These are phyloP conservation scores for Citrus inodora DNA, from an alignment of 345 rosid genomes.

Conservation along the genomic window DNA sequence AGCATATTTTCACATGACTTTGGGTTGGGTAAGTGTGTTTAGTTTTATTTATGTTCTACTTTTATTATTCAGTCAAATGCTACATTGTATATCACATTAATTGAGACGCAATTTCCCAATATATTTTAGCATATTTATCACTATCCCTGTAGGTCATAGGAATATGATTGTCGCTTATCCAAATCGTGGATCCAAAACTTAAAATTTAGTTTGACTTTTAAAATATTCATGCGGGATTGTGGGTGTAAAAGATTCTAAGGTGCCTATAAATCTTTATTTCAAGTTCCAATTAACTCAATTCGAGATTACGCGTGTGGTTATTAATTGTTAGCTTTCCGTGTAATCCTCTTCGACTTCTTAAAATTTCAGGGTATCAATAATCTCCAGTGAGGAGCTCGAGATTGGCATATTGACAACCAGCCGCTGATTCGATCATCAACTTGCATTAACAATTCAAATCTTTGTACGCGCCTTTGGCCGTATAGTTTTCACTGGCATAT, in stretches of 20 bases:
- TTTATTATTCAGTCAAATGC: too few species aligned
- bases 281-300: not conserved
- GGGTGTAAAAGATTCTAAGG: not conserved
- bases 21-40: too few species aligned
- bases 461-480: too few species aligned
- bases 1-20: too few species aligned
- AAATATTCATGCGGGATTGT: not conserved
- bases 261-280: not conserved
- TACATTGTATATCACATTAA: too few species aligned
- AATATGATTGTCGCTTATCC: too few species aligned
- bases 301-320: not conserved
- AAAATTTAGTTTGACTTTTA: slow-evolving; percentile 1
- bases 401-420: not conserved
- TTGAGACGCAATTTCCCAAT: too few species aligned
- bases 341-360: slow-evolving; percentile 9
- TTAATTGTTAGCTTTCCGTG: not conserved
- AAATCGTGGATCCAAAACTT: not conserved
- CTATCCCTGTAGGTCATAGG: too few species aligned
- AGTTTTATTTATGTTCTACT: too few species aligned
- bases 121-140: too few species aligned
- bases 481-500: not conserved
- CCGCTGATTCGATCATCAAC: not conserved
- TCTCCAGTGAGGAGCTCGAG: slow-evolving; percentile 1
- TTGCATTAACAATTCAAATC: not conserved
- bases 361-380: not conserved